Evolutionary conservation across 495 filamentous ascomycete genomes (phyloP), one percentile per base, ranked within the genome.

Genomic region (Lichina pygmaea): DNA sequence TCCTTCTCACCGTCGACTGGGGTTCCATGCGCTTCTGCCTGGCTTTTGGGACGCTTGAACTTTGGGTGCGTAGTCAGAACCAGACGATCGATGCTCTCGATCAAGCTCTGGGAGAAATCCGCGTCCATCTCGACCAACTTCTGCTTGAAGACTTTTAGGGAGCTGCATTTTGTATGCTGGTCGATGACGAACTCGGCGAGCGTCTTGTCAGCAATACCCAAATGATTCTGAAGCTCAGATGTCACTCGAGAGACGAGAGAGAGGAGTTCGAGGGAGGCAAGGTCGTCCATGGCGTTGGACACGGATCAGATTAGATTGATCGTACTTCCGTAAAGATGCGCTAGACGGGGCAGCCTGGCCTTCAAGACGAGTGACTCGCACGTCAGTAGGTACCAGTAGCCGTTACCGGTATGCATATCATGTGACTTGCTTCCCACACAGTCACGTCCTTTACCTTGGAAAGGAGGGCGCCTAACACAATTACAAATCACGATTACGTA

Each of bases 201-300:
- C 1, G 83, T 93, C 62, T 92, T 93, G 57, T 97, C 86, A 58
- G 66, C 79, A 54, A 94, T 76, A 33, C 86, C 84, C 45, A 97
- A 61, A 61, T 97, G 81, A 60, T 97, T 97, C 52, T 84, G 77
- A 40, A 95, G 66, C 62, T 97, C 89, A 33, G 77, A 83, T 34
- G 83, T 93, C 52, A 97, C 82, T 60, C 86, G 92, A 41, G 82
- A 86, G 49, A 95, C 85, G 47, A 97, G 73, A 50, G 83, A 91
- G 48, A 95, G 73, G 49, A 91, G 66, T 64, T 97, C 89, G 51
- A 97, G 73, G 50, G 77, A 79, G 53, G 79, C 74, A 48, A 95
- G 68, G 58, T 92, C 83, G 57, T 92, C 86, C 81, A 97, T 93
- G 36, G 52, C 49, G 33, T 17, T 30, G 8, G 33, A 24, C 24